Evolutionary conservation across 495 filamentous ascomycete species (phyloP).

Genomic region (Elasticomyces elasticus): DNA sequence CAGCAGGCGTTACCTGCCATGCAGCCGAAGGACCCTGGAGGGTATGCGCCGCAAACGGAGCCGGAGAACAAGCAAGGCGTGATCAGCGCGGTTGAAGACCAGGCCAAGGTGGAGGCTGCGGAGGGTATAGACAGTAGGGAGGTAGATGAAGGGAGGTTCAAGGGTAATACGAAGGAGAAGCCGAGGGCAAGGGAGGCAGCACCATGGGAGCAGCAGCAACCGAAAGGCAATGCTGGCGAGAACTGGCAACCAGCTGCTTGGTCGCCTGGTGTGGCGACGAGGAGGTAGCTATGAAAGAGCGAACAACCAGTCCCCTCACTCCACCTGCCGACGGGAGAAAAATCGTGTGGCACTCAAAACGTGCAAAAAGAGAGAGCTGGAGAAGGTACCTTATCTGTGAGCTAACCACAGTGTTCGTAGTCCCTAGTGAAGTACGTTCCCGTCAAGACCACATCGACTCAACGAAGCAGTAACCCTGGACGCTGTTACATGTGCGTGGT

Average conservation of each 20-base stretch:
- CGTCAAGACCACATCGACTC: too few relatives aligned
- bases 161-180: slow-evolving; percentile 25
- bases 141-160: slow-evolving; percentile 19
- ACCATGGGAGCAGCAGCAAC: slow-evolving; percentile 50
- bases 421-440: too few relatives aligned
- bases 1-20: slow-evolving; percentile 37
- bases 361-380: too few relatives aligned
- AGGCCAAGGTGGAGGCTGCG: slow-evolving; percentile 14
- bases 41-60: slow-evolving; percentile 23
- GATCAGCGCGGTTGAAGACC: slow-evolving; percentile 19
- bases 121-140: slow-evolving; percentile 7
- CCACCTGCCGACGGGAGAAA: too few relatives aligned
- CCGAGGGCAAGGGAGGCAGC: slow-evolving; percentile 34
- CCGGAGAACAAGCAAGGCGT: slow-evolving; percentile 15
- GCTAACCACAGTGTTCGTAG: too few relatives aligned
- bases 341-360: too few relatives aligned
- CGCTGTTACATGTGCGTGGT: too few relatives aligned
- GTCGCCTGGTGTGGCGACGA: slow-evolving; percentile 39
- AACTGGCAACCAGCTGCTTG: slow-evolving; percentile 70
- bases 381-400: too few relatives aligned
- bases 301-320: too few relatives aligned
- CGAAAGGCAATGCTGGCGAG: slow-evolving; percentile 49
- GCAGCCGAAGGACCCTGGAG: slow-evolving; percentile 28
- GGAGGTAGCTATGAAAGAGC: too few relatives aligned
- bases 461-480: too few relatives aligned